Conservation (phyloP, 768 basidiomycete species). For the Crucibulum laeve region DNA sequence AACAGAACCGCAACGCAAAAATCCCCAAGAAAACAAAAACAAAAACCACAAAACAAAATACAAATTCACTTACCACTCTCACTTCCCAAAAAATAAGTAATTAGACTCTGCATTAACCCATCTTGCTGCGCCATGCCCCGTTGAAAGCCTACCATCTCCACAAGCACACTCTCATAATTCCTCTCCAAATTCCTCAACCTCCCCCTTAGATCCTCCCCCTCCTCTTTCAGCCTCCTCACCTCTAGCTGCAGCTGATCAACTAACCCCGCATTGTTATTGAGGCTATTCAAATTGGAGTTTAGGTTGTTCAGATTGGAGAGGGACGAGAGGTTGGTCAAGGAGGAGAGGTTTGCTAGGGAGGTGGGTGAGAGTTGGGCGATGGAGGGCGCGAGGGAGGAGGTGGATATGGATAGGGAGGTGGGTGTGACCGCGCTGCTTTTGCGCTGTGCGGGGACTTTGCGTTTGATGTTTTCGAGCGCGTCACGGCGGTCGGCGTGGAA, state of each 20-base stretch:
- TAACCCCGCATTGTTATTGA: constrained; percentile 18
- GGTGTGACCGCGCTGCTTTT: constrained; percentile 23
- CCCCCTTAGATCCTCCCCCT: constrained; percentile 28
- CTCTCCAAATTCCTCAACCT: constrained; percentile 31
- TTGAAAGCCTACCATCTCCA: constrained; percentile 33
- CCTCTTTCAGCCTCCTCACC: constrained; percentile 23
- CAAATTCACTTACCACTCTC: constrained; percentile 41
- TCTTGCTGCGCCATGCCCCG: constrained; percentile 71
- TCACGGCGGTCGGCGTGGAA: constrained; percentile 52
- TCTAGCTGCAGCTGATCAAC: constrained; percentile 14
- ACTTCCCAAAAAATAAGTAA: constrained; percentile 74
- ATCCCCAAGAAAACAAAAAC: background rate
- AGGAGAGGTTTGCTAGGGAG: constrained; percentile 1
- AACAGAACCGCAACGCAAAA: background rate
- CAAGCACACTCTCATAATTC: constrained; percentile 31
- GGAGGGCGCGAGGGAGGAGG: constrained; percentile 17
- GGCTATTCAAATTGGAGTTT: constrained; percentile 16
- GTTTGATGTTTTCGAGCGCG: constrained; percentile 55
- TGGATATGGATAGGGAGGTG: constrained; percentile 19
- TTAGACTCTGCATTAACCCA: constrained; percentile 73
- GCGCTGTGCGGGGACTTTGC: constrained; percentile 53
- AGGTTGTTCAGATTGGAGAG: background rate
- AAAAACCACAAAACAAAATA: constrained; percentile 3
- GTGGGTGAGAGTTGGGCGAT: constrained; percentile 17
- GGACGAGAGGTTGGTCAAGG: constrained; percentile 5